phyloP scores from a whole-genome alignment of 2,329 filamentous ascomycete species.

The Xylaria sp. region DNA sequence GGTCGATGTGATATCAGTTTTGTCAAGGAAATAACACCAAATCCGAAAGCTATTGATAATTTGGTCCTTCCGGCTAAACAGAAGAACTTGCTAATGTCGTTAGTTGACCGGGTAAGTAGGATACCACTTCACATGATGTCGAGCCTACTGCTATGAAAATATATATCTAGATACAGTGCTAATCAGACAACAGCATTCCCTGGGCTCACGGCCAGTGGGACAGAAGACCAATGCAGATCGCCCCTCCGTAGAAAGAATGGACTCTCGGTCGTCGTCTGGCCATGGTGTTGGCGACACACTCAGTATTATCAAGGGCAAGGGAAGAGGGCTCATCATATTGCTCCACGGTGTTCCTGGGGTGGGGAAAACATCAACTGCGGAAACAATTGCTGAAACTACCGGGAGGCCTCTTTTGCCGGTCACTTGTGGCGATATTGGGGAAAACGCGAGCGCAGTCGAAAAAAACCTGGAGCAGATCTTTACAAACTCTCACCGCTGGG shows the following conservation, averaged over 20 bases:
- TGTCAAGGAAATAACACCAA: conserved; percentile 17
- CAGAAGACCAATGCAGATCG: conserved; percentile 11
- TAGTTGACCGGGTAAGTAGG: conserved; percentile 21
- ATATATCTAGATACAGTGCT: neutral
- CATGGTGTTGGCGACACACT: conserved; percentile 39
- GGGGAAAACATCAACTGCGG: neutral
- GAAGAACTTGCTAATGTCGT: conserved; percentile 16
- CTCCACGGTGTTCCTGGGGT: conserved; percentile 3
- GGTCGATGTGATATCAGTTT: conserved; percentile 14
- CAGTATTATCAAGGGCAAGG: neutral
- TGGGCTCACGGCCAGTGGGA: conserved; percentile 17
- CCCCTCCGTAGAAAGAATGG: neutral
- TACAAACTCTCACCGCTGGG: neutral
- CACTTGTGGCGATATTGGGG: conserved; percentile 6
- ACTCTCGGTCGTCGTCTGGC: conserved; percentile 1
- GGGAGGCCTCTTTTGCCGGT: neutral
- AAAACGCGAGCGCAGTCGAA: neutral
- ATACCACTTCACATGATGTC: neutral
- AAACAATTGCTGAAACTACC: neutral
- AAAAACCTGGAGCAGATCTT: conserved; percentile 1
- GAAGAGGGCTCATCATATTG: neutral
- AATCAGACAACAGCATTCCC: conserved; percentile 6
- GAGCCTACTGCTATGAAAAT: neutral
- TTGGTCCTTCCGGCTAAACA: conserved; percentile 18
- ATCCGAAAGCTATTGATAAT: conserved; percentile 20